Evolutionary conservation across 371 early-diverging fungal species (phyloP).

Genomic region (Mortierella sp.): DNA sequence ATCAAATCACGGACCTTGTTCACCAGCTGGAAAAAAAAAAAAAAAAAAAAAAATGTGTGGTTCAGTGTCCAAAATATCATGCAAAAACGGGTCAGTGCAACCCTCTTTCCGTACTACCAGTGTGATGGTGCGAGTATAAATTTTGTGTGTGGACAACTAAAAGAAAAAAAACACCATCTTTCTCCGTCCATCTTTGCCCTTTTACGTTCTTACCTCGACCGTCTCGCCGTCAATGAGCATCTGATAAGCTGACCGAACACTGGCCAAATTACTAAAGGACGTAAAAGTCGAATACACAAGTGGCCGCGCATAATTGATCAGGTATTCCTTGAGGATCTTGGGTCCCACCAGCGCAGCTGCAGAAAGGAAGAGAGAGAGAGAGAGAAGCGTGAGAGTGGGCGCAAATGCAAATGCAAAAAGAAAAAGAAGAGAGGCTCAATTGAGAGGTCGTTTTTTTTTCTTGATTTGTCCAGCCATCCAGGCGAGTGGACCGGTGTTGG

Average conservation of each 20-base stretch:
- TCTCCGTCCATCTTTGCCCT: no score
- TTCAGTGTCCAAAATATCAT: conserved; percentile 1
- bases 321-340: conserved; percentile 64
- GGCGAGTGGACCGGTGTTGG: no score
- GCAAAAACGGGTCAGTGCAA: not conserved
- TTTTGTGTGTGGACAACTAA: no score
- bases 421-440: not conserved
- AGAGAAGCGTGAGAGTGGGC: not conserved
- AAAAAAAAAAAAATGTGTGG: not conserved
- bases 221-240: conserved; percentile 63
- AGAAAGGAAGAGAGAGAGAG: not conserved
- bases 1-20: conserved; percentile 59
- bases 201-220: conserved; percentile 51
- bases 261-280: conserved; percentile 64
- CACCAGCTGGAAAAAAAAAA: conserved; percentile 53
- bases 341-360: conserved; percentile 80
- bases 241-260: conserved; percentile 67
- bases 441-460: no score
- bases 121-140: not conserved
- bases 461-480: no score
- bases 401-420: not conserved
- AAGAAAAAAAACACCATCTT: not conserved
- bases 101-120: conserved; percentile 16
- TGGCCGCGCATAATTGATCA: conserved; percentile 87
- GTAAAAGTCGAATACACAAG: conserved; percentile 86